phyloP scores from a whole-genome alignment of 2,329 filamentous ascomycete genomes.

The Penicillium digitatum region DNA sequence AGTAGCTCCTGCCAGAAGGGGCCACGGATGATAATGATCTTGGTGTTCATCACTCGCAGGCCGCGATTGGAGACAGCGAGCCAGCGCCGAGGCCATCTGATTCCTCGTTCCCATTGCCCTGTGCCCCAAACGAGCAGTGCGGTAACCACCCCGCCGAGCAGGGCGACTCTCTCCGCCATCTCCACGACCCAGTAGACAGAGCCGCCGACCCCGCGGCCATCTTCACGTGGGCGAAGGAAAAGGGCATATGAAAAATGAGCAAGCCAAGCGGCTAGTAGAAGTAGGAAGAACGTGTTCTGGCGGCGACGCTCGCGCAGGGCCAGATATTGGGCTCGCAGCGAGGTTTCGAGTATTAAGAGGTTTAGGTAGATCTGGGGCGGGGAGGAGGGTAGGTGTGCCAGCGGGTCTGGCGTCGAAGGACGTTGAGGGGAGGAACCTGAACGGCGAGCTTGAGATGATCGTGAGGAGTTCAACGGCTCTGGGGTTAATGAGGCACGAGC shows the following conservation, averaged over 20 bases:
- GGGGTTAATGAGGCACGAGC: constrained; percentile 22
- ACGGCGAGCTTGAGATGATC: constrained; percentile 2
- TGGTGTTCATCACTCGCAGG: constrained; percentile 88
- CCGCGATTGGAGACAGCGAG: constrained; percentile 85
- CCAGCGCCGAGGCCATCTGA: constrained; percentile 91
- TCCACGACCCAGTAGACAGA: constrained; percentile 96
- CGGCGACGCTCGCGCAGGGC: constrained; percentile 81
- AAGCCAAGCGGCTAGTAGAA: constrained; percentile 75
- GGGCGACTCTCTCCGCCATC: constrained; percentile 81
- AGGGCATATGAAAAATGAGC: constrained; percentile 81
- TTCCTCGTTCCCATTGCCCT: constrained; percentile 91
- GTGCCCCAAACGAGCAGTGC: constrained; percentile 86
- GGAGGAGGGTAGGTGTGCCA: constrained; percentile 78
- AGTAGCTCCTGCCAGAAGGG: constrained; percentile 76
- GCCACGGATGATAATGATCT: constrained; percentile 82
- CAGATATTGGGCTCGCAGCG: constrained; percentile 86
- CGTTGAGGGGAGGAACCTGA: constrained; percentile 44
- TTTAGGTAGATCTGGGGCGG: constrained; percentile 98
- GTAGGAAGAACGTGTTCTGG: constrained; percentile 88
- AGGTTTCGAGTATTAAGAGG: constrained; percentile 92
- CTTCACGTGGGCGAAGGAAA: constrained; percentile 92
- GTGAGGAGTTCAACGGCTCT: constrained; percentile 23
- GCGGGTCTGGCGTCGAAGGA: constrained; percentile 59
- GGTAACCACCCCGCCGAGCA: constrained; percentile 86
- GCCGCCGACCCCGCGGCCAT: constrained; percentile 84